These are phyloP conservation scores for Boletus calvinii DNA, from an alignment of 1,284 basidiomycete species.

Conservation along the genomic window DNA sequence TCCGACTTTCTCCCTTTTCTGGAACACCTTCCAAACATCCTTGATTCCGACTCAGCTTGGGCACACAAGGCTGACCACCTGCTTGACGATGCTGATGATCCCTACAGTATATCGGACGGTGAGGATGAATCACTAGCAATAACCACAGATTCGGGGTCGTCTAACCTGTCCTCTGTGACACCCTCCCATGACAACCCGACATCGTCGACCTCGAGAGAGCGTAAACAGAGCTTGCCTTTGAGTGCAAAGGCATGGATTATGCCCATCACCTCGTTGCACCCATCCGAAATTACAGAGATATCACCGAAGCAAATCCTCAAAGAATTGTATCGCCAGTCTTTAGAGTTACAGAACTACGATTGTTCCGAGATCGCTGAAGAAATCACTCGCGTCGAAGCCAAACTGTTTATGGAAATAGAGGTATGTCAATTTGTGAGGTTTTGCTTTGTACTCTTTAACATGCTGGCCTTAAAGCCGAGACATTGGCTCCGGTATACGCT, in stretches of 20 bases:
- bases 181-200: constrained; percentile 26
- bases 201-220: constrained; percentile 43
- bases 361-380: constrained; percentile 71
- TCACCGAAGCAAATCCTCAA: constrained; percentile 57
- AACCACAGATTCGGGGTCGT: constrained; percentile 22
- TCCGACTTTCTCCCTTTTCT: constrained; percentile 76
- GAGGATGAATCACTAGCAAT: constrained; percentile 38
- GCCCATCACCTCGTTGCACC: constrained; percentile 17
- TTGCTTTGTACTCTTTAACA: constrained; percentile 7
- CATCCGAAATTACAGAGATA: constrained; percentile 27
- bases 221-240: constrained; percentile 63
- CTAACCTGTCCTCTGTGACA: constrained; percentile 18
- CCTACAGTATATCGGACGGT: constrained; percentile 51
- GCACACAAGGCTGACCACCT: constrained; percentile 59
- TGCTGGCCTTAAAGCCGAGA: constrained; percentile 52
- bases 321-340: constrained; percentile 55
- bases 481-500: constrained; percentile 79
- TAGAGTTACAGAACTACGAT: constrained; percentile 54
- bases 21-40: constrained; percentile 57
- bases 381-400: constrained; percentile 66
- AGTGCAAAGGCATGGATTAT: constrained; percentile 41
- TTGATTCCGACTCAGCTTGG: constrained; percentile 69
- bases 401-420: constrained; percentile 67
- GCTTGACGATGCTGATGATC: constrained; percentile 62
- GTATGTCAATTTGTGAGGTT: constrained; percentile 38